Evolutionary conservation across 768 basidiomycete genomes (phyloP).

Genomic region (Tylopilus balloui): DNA sequence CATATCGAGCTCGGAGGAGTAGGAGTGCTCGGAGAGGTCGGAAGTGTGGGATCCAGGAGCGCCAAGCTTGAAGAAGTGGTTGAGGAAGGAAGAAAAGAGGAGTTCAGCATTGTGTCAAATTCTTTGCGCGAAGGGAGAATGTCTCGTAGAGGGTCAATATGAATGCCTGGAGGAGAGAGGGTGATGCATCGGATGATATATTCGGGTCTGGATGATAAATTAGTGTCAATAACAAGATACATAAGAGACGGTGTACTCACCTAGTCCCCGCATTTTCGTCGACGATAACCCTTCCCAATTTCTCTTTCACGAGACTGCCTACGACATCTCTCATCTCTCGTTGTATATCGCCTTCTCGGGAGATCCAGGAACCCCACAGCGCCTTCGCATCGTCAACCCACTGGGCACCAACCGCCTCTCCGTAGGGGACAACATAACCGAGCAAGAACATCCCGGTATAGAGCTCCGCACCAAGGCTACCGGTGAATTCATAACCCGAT

Average conservation of each 20-base stretch:
- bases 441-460: slow-evolving; percentile 22
- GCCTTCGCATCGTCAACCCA: slow-evolving; percentile 21
- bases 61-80: slow-evolving; percentile 53
- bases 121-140: slow-evolving; percentile 48
- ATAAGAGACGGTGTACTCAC: slow-evolving; percentile 22
- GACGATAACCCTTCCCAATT: slow-evolving; percentile 38
- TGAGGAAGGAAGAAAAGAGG: slow-evolving; percentile 38
- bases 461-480: slow-evolving; percentile 18
- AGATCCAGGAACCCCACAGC: slow-evolving; percentile 32
- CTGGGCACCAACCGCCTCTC: slow-evolving; percentile 6
- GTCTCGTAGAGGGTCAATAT: slow-evolving; percentile 41
- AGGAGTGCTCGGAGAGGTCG: slow-evolving; percentile 34
- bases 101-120: slow-evolving; percentile 45
- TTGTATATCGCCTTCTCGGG: slow-evolving; percentile 7
- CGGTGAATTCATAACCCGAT: slow-evolving; percentile 20
- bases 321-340: slow-evolving; percentile 26
- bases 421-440: slow-evolving; percentile 16
- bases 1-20: slow-evolving; percentile 4
- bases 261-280: slow-evolving; percentile 32
- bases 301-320: slow-evolving; percentile 36
- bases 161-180: slow-evolving; percentile 34
- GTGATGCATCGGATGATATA: slow-evolving; percentile 40
- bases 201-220: slow-evolving; percentile 37
- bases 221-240: not conserved
- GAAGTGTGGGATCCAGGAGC: slow-evolving; percentile 56